Base-by-base conservation (phyloP, 768 basidiomycete species). In the Ramaria sp. region DNA sequence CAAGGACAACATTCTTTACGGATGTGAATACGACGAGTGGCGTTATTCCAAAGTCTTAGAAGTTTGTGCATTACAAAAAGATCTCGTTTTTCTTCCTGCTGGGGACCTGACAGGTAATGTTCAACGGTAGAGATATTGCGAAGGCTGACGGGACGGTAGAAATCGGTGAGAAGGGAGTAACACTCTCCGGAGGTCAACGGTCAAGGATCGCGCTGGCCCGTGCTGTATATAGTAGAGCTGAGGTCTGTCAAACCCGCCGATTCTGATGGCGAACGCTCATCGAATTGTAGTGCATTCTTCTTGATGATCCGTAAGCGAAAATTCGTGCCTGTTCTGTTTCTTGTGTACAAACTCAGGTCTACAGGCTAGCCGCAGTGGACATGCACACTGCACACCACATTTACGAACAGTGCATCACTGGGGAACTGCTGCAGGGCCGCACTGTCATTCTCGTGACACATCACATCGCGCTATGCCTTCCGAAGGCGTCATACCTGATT, bases 401-500 rank as follows among this genome's bases (percentile, higher is more conserved):
- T 19, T 81, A 87, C 55, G 69, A 73, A 13, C 71, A 79, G 37
- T 88, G 86, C 60, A 69, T 92, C 15, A 71, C 72, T 9, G 83
- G 90, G 7, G 68, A 74, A 1, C 73, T 92, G 15, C 78, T 84
- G 59, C 69, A 70, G 15, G 77, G 74, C 51, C 75, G 90, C 15
- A 92, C 90, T 0, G 77, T 91, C 60, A 76, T 92, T 58, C 76
- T 94, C 17, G 88, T 92, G 53, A 91, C 90, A 0, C 91, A 94
- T 65, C 87, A 91, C 64, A 79, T 88, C 57, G 76, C 74, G 34
- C 74, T 91, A 6, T 88, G 86, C 63, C 73, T 88, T 0, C 83
- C 86, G 0, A 70, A 76, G 17, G 82, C 88, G 0, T 70, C 79
- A 1, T 86, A 86, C 68, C 73, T 90, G 9, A 74, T 91, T 19